These are phyloP conservation scores for Vaccinium corymbosum DNA, from an alignment of 148 eudicot genomes.

Conservation along the genomic window DNA sequence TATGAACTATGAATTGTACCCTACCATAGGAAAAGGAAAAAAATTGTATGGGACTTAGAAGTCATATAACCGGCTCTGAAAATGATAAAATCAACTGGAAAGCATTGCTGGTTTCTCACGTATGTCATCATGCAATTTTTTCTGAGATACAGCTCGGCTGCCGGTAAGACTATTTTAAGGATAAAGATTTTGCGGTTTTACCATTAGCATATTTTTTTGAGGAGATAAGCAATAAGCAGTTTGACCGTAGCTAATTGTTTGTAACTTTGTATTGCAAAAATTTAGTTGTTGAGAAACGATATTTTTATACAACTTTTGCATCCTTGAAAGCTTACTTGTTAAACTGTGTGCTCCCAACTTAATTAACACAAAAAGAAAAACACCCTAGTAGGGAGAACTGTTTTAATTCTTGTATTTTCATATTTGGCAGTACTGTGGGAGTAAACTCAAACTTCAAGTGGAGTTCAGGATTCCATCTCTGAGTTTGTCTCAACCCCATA, in stretches of 20 bases:
- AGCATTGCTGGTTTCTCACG: background rate
- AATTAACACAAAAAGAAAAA: background rate
- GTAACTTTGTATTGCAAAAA: too few relatives aligned
- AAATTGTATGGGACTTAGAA: background rate
- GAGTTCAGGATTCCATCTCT: conserved; percentile 21
- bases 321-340: background rate
- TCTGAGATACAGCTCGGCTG: background rate
- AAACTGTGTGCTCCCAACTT: too few relatives aligned
- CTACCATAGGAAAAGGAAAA: background rate
- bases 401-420: background rate
- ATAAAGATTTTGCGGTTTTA: background rate
- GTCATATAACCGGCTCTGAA: background rate
- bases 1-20: too few relatives aligned
- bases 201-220: background rate
- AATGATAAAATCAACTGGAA: background rate
- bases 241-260: background rate
- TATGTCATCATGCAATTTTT: background rate
- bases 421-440: conserved; percentile 43
- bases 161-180: background rate
- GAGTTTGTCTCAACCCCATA: conserved; percentile 21
- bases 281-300: background rate
- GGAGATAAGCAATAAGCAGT: background rate
- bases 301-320: background rate
- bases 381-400: background rate
- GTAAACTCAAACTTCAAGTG: conserved; percentile 26